Evolutionary conservation across 2,329 filamentous ascomycete species (phyloP).

Genomic region (Phialophora chinensis): DNA sequence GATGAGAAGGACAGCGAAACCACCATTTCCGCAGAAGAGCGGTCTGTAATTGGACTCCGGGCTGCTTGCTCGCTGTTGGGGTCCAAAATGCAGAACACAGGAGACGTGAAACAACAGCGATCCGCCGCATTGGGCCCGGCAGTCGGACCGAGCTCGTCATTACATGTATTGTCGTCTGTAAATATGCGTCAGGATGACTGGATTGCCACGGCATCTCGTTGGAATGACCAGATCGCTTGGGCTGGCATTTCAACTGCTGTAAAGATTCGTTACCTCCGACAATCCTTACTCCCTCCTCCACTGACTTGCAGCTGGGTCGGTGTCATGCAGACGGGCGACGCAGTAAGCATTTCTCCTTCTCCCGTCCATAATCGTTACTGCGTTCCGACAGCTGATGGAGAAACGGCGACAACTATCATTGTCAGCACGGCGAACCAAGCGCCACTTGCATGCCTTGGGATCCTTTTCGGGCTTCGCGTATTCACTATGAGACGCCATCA

Average conservation of each 20-base stretch:
- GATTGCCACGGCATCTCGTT: background rate
- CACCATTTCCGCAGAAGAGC: background rate
- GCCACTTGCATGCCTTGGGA: background rate
- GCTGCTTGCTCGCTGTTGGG: background rate
- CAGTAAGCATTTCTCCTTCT: no score
- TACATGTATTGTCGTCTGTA: background rate
- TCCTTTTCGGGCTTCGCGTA: background rate
- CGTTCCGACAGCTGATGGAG: background rate
- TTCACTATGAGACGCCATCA: background rate
- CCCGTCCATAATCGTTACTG: no score
- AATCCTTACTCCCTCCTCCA: background rate
- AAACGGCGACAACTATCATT: no score
- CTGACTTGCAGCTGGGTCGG: background rate
- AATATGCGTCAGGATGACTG: background rate
- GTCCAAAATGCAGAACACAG: background rate
- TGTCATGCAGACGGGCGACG: background rate
- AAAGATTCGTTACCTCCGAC: background rate
- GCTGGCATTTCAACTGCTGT: background rate
- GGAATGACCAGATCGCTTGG: background rate
- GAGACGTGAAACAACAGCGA: background rate
- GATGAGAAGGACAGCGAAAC: background rate
- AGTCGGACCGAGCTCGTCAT: conserved; percentile 1
- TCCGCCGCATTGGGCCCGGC: background rate
- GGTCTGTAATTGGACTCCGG: background rate
- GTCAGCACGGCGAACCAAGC: background rate